These are phyloP conservation scores for Paxillus ammoniavirescens DNA, from an alignment of 768 basidiomycete species.

Conservation along the genomic window DNA sequence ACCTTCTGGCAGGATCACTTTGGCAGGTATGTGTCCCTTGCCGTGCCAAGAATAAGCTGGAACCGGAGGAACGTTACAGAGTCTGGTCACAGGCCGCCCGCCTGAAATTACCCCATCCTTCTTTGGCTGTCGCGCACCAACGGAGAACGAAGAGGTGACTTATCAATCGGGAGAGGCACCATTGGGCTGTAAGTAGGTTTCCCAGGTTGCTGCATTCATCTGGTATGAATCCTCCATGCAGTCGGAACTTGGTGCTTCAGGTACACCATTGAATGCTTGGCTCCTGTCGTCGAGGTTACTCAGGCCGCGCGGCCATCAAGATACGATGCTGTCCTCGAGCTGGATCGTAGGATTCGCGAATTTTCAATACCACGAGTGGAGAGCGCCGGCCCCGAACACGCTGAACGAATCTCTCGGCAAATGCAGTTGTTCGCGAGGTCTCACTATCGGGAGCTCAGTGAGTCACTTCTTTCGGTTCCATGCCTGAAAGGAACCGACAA, in stretches of 20 bases:
- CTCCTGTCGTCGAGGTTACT: conserved; percentile 41
- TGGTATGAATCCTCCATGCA: conserved; percentile 18
- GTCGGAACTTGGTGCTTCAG: conserved; percentile 50
- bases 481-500: conserved; percentile 1
- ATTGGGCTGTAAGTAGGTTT: conserved; percentile 40
- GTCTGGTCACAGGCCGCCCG: conserved; percentile 48
- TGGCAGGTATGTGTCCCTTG: conserved; percentile 36
- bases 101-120: conserved; percentile 42
- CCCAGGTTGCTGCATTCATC: background rate
- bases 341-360: conserved; percentile 49
- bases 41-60: background rate
- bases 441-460: conserved; percentile 47
- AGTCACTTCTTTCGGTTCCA: conserved; percentile 1
- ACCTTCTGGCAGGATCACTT: conserved; percentile 44
- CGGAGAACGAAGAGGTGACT: conserved; percentile 42
- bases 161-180: conserved; percentile 44
- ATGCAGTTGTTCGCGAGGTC: conserved; percentile 43
- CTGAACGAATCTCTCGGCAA: conserved; percentile 36
- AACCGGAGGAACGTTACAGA: conserved; percentile 19
- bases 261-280: conserved; percentile 39
- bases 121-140: conserved; percentile 48
- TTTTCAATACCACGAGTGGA: conserved; percentile 29
- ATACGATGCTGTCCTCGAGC: conserved; percentile 46
- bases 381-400: conserved; percentile 1
- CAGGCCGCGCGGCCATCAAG: conserved; percentile 42